phyloP scores from a whole-genome alignment of 768 basidiomycete species.

The Mycena maculata region DNA sequence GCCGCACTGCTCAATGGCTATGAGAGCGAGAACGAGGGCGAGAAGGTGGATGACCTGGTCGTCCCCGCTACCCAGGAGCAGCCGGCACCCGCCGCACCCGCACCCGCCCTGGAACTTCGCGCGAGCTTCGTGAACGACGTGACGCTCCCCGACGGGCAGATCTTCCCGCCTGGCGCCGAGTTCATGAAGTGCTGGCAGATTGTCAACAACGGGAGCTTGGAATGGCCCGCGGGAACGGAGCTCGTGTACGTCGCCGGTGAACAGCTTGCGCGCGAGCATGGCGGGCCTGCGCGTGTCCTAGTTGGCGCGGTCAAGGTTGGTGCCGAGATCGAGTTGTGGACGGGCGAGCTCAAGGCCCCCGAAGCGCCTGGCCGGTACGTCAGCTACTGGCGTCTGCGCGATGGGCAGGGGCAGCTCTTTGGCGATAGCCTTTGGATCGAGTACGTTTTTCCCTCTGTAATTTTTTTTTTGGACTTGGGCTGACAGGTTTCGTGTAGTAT shows the following conservation, averaged over 20 bases:
- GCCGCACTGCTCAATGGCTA: slow-evolving; percentile 40
- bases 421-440: slow-evolving; percentile 85
- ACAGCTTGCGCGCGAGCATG: slow-evolving; percentile 55
- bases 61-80: slow-evolving; percentile 5
- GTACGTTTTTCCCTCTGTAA: slow-evolving; percentile 56
- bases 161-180: slow-evolving; percentile 85
- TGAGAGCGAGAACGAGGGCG: slow-evolving; percentile 30
- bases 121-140: slow-evolving; percentile 74
- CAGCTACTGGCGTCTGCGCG: slow-evolving; percentile 80
- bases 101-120: slow-evolving; percentile 46
- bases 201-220: slow-evolving; percentile 67
- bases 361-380: slow-evolving; percentile 78
- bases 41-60: slow-evolving; percentile 6
- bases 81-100: slow-evolving; percentile 11
- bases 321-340: slow-evolving; percentile 71
- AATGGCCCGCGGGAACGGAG: slow-evolving; percentile 79
- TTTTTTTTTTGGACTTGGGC: not conserved
- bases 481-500: slow-evolving; percentile 56
- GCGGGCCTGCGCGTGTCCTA: slow-evolving; percentile 46
- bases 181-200: slow-evolving; percentile 89
- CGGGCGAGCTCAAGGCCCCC: slow-evolving; percentile 85
- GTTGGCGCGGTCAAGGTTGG: slow-evolving; percentile 72
- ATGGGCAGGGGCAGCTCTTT: slow-evolving; percentile 69
- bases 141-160: slow-evolving; percentile 80
- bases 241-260: slow-evolving; percentile 80